Evolutionary conservation across 2,329 filamentous ascomycete species (phyloP).

Genomic region (Dactylonectria estremocensis): DNA sequence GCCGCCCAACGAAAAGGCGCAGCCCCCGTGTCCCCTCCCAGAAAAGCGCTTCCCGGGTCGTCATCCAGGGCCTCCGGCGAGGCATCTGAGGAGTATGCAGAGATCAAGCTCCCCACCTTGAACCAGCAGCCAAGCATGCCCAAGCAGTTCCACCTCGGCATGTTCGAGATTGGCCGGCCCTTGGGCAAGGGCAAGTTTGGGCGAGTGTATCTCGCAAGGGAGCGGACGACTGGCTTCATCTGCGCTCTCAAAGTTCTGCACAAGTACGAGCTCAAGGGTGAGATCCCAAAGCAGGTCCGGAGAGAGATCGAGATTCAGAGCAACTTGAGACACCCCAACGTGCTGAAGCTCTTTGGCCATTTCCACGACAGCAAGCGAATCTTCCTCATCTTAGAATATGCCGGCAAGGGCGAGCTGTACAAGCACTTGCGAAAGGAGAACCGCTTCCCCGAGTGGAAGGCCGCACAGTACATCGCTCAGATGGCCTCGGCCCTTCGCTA

Average conservation of each 20-base stretch:
- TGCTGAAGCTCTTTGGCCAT: conserved; percentile 85
- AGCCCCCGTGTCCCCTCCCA: conserved; percentile 65
- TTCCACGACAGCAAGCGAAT: conserved; percentile 92
- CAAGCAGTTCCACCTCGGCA: conserved; percentile 86
- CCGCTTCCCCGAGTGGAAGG: conserved; percentile 87
- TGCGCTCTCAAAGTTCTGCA: conserved; percentile 89
- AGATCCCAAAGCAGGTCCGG: conserved; percentile 87
- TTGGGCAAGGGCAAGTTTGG: conserved; percentile 92
- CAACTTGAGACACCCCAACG: conserved; percentile 88
- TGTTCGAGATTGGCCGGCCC: conserved; percentile 94
- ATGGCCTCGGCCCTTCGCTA: conserved; percentile 91
- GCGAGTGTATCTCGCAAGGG: conserved; percentile 86
- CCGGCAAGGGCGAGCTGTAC: conserved; percentile 88
- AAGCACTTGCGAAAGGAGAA: conserved; percentile 85
- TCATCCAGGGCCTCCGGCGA: conserved; percentile 65
- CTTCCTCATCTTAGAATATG: conserved; percentile 89
- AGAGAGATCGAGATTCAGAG: conserved; percentile 92
- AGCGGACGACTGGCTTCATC: conserved; percentile 84
- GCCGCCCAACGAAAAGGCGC: conserved; percentile 69
- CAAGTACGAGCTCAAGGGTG: conserved; percentile 83
- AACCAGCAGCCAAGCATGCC: conserved; percentile 70
- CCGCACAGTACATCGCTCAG: conserved; percentile 88
- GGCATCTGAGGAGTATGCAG: conserved; percentile 64
- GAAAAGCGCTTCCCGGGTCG: conserved; percentile 64
- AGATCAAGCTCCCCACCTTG: conserved; percentile 67